phyloP scores from a whole-genome alignment of 2,329 filamentous ascomycete genomes.

The Diaporthe velutina region DNA sequence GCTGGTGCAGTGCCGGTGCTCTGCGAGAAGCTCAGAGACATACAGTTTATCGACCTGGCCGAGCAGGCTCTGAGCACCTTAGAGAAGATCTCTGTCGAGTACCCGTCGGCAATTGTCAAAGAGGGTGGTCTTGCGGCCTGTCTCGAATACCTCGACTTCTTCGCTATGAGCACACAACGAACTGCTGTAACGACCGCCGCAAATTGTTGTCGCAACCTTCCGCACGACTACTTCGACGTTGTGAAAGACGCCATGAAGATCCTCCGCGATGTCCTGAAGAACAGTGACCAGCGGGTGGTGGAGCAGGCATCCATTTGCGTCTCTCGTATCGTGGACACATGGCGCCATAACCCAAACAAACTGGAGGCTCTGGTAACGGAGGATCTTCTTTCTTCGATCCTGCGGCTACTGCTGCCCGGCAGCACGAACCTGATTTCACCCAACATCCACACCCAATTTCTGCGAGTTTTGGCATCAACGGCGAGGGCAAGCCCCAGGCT shows the following conservation, averaged over 20 bases:
- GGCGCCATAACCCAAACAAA: slow-evolving; percentile 88
- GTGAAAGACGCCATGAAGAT: slow-evolving; percentile 98
- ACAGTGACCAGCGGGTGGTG: slow-evolving; percentile 95
- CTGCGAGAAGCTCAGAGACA: slow-evolving; percentile 95
- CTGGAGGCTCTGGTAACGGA: slow-evolving; percentile 93
- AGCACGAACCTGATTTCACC: slow-evolving; percentile 95
- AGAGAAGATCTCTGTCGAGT: slow-evolving; percentile 97
- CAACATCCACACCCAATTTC: slow-evolving; percentile 95
- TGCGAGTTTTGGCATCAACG: slow-evolving; percentile 90
- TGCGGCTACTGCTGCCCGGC: slow-evolving; percentile 90
- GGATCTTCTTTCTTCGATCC: slow-evolving; percentile 85
- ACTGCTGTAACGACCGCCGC: slow-evolving; percentile 97
- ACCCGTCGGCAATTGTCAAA: slow-evolving; percentile 92
- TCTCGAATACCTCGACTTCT: slow-evolving; percentile 95
- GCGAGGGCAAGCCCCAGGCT: slow-evolving; percentile 89
- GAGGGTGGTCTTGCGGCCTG: slow-evolving; percentile 97
- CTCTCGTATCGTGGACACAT: slow-evolving; percentile 96
- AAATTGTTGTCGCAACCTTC: slow-evolving; percentile 97
- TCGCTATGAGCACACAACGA: slow-evolving; percentile 95
- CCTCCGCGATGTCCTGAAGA: slow-evolving; percentile 87
- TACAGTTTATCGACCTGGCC: slow-evolving; percentile 96
- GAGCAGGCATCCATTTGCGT: slow-evolving; percentile 97
- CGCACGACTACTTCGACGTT: slow-evolving; percentile 91
- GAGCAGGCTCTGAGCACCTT: slow-evolving; percentile 97
- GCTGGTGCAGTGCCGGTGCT: slow-evolving; percentile 95